A percentile compares a stretch with the other conserved stretches of the same genome.
Evolutionary conservation across 2,329 filamentous ascomycete genomes (phyloP).

Genomic region (Ophiocordyceps australis): DNA sequence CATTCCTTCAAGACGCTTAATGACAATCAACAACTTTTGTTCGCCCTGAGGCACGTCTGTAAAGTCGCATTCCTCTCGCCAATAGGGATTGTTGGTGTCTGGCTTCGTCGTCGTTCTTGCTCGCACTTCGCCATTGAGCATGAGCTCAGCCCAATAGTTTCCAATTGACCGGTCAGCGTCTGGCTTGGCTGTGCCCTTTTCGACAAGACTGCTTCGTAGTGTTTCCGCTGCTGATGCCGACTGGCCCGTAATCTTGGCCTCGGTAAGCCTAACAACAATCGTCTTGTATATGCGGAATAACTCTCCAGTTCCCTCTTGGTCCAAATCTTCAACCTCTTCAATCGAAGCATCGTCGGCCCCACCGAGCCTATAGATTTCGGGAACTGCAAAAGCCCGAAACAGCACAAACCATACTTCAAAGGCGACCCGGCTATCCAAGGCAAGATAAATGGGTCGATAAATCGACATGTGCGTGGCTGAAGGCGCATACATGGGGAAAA

Average conservation of each 20-base stretch:
- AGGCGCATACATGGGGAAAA: conserved; percentile 82
- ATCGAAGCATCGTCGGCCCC: conserved; percentile 21
- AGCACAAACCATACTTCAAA: conserved; percentile 97
- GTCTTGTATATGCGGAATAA: conserved; percentile 45
- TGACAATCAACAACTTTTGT: conserved; percentile 49
- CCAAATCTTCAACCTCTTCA: conserved; percentile 18
- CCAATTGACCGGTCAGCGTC: conserved; percentile 22
- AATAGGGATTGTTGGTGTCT: conserved; percentile 59
- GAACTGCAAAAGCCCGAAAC: conserved; percentile 76
- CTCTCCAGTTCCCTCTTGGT: conserved; percentile 24
- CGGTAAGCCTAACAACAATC: conserved; percentile 37
- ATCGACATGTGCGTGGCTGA: conserved; percentile 56
- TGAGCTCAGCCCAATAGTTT: conserved; percentile 64
- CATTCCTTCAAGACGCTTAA: conserved; percentile 44
- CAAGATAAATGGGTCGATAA: conserved; percentile 76
- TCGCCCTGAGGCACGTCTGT: conserved; percentile 51
- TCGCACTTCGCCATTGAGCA: conserved; percentile 63
- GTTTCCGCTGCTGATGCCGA: conserved; percentile 6
- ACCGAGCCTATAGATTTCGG: conserved; percentile 63
- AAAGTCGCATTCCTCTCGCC: conserved; percentile 69
- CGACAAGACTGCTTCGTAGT: too few relatives aligned
- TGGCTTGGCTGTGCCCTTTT: conserved; percentile 6
- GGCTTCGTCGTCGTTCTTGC: conserved; percentile 56
- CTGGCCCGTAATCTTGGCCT: conserved; percentile 37
- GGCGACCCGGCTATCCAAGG: conserved; percentile 70